These are phyloP conservation scores for Phytopythium sindhum DNA, from an alignment of 352 stramenopile species.

Conservation along the genomic window DNA sequence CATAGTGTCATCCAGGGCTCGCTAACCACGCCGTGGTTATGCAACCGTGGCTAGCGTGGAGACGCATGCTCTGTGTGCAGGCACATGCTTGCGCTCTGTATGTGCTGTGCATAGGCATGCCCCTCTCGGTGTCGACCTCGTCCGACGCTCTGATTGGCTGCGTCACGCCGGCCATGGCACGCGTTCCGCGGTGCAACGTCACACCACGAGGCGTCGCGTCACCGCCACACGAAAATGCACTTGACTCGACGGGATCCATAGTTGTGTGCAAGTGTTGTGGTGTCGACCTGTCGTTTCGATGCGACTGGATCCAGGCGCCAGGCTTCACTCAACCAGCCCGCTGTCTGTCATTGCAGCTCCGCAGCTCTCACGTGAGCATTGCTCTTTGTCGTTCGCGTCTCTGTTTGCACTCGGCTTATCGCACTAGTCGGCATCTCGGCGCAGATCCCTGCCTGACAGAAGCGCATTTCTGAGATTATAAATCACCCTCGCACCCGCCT, in stretches of 20 bases:
- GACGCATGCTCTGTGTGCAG: too few relatives aligned
- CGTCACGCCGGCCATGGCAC: not conserved
- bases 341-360: too few relatives aligned
- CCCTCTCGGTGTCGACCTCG: not conserved
- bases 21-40: too few relatives aligned
- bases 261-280: too few relatives aligned
- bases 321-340: not conserved
- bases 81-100: too few relatives aligned
- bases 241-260: not conserved
- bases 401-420: too few relatives aligned
- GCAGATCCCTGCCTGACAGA: not conserved
- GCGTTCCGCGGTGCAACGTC: not conserved
- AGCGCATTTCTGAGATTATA: slow-evolving; percentile 1
- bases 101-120: not conserved
- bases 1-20: too few relatives aligned
- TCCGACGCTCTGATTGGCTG: slow-evolving; percentile 1
- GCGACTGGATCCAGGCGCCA: not conserved
- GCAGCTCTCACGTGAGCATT: too few relatives aligned
- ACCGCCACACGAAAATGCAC: not conserved
- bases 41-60: too few relatives aligned
- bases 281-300: not conserved
- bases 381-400: too few relatives aligned
- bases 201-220: not conserved
- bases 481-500: not conserved
- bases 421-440: too few relatives aligned